Base-by-base conservation (phyloP, 495 filamentous ascomycete genomes). In the Cryomyces minteri region DNA sequence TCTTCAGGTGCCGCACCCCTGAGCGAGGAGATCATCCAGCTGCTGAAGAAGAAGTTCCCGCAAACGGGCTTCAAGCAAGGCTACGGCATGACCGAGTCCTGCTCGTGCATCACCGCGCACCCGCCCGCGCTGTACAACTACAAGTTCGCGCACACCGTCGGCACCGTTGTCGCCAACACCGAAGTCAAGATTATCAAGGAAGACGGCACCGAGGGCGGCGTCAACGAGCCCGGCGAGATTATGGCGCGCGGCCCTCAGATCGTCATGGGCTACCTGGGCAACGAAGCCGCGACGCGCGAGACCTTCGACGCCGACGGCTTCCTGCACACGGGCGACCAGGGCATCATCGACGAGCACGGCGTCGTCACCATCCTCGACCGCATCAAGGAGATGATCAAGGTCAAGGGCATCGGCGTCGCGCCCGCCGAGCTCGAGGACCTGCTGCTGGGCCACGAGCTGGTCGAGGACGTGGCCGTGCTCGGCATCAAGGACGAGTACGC, bases 341-440 rank as follows among this genome's bases (percentile, higher is more conserved):
- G 73, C 10, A 57, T 62, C 25, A 66, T 79, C 18, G 68, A 74
- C 47, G 48, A 56, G 7, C 52, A 63, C 31, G 78, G 79, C 14
- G 71, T 81, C 50, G 61, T 87, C 41, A 65, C 70, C 25, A 85
- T 90, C 41, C 77, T 74, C 1, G 84, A 86, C 41, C 68, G 84
- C 0, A 77, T 88, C 45, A 84, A 84, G 64, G 79, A 83, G 60
- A 69, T 83, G 65, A 82, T 84, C 56, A 83, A 84, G 56, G 79
- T 83, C 18, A 80, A 81, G 49, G 80, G 77, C 4, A 76, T 79
- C 48, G 73, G 69, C 18, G 78, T 85, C 31, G 79, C 77, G 40
- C 80, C 79, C 0, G 79, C 77, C 0, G 80, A 82, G 58, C 59
- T 84, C 2, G 79, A 84, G 53, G 77, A 78, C 46, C 57, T 76